These are phyloP conservation scores for Cercospora sp. DNA, from an alignment of 2,329 filamentous ascomycete species.

Conservation along the genomic window DNA sequence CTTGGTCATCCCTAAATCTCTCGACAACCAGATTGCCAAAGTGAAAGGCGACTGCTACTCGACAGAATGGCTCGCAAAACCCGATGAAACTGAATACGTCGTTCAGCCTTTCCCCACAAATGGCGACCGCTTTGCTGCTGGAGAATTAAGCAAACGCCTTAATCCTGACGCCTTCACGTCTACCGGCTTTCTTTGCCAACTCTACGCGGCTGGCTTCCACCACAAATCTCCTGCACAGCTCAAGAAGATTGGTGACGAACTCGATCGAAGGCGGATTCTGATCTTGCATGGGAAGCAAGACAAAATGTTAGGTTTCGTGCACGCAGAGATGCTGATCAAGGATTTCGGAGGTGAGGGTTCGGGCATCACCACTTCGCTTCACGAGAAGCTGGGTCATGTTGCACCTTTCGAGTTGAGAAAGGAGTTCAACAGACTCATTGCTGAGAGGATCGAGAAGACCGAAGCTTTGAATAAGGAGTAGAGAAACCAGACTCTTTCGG, in stretches of 20 bases:
- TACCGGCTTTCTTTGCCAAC: slow-evolving; percentile 72
- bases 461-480: slow-evolving; percentile 36
- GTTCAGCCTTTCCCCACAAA: slow-evolving; percentile 66
- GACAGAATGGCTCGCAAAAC: slow-evolving; percentile 59
- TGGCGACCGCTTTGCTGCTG: slow-evolving; percentile 78
- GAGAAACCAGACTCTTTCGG: background rate
- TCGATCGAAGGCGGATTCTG: slow-evolving; percentile 73
- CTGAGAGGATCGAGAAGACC: slow-evolving; percentile 57
- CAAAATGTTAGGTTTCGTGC: slow-evolving; percentile 72
- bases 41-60: slow-evolving; percentile 68
- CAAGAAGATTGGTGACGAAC: slow-evolving; percentile 61
- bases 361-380: slow-evolving; percentile 57
- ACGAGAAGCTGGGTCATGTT: slow-evolving; percentile 75
- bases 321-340: slow-evolving; percentile 67
- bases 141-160: slow-evolving; percentile 71
- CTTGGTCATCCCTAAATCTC: slow-evolving; percentile 66
- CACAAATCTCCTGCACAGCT: slow-evolving; percentile 70
- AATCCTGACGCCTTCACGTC: slow-evolving; percentile 62
- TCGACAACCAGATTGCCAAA: slow-evolving; percentile 65
- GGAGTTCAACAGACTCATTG: slow-evolving; percentile 68
- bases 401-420: slow-evolving; percentile 67
- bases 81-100: slow-evolving; percentile 55
- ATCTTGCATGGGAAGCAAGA: slow-evolving; percentile 76
- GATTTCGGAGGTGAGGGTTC: slow-evolving; percentile 61
- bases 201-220: slow-evolving; percentile 77